Percentiles rank a stretch among this genome's conserved stretches.
Conservation (phyloP, 345 rosid genomes). For the Pseudoturritis turrita region DNA sequence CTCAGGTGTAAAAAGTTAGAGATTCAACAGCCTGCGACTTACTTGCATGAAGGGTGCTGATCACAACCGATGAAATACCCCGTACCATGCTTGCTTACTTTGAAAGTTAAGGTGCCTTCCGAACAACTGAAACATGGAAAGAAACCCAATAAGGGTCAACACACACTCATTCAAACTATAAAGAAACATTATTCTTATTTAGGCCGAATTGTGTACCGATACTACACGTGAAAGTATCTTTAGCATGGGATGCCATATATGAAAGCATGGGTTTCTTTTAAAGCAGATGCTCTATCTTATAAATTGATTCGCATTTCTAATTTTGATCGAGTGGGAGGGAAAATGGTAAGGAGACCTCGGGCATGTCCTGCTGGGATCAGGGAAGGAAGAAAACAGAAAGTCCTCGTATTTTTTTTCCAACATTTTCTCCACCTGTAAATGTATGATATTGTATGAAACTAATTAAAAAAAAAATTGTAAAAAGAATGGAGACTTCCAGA, state of each 20-base stretch:
- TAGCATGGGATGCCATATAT: neutral
- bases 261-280: neutral
- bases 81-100: slow-evolving; percentile 74
- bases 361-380: slow-evolving; percentile 64
- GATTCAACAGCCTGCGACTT: slow-evolving; percentile 37
- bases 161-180: neutral
- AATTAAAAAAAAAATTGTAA: neutral
- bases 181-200: neutral
- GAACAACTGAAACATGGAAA: slow-evolving; percentile 58
- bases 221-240: neutral
- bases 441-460: neutral
- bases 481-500: slow-evolving; percentile 4
- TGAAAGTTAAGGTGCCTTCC: slow-evolving; percentile 84
- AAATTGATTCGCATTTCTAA: slow-evolving; percentile 2
- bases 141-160: neutral
- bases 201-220: neutral
- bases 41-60: slow-evolving; percentile 94
- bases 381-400: slow-evolving; percentile 78
- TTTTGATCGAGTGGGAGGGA: slow-evolving; percentile 1
- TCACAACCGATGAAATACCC: slow-evolving; percentile 95
- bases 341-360: slow-evolving; percentile 51
- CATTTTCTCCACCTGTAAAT: slow-evolving; percentile 93
- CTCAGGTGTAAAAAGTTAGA: neutral
- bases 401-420: slow-evolving; percentile 74
- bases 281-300: neutral